phyloP scores from a whole-genome alignment of 2,329 filamentous ascomycete genomes.

The Raffaelea arxii region DNA sequence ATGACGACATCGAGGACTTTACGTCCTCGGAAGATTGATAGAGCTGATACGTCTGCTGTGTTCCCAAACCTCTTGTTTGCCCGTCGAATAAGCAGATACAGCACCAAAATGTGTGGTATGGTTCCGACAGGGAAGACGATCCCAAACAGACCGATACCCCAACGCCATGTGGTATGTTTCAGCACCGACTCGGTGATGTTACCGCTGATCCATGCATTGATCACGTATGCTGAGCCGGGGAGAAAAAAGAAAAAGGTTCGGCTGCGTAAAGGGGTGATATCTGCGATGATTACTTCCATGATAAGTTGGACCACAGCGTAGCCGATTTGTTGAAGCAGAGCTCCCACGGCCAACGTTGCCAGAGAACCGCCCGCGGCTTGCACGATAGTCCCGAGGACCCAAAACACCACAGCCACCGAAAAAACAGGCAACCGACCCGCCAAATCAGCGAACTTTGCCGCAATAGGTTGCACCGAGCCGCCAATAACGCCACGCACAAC shows the following conservation, averaged over 20 bases:
- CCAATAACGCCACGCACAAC: neutral
- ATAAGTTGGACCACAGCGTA: neutral
- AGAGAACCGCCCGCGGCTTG: neutral
- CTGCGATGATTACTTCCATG: neutral
- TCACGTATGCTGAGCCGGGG: neutral
- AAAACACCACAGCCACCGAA: neutral
- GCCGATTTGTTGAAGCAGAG: neutral
- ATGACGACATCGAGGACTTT: too few species aligned
- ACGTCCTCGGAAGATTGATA: too few species aligned
- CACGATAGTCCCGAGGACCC: neutral
- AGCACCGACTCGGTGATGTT: slow-evolving; percentile 43
- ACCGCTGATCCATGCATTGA: slow-evolving; percentile 27
- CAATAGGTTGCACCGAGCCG: neutral
- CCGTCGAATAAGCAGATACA: neutral
- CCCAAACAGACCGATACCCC: slow-evolving; percentile 54
- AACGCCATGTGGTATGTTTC: slow-evolving; percentile 40
- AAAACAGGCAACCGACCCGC: neutral
- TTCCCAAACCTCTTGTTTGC: neutral
- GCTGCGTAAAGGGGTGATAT: neutral
- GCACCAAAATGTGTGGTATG: slow-evolving; percentile 38
- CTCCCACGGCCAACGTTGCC: neutral
- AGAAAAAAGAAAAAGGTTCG: neutral
- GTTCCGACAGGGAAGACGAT: slow-evolving; percentile 48
- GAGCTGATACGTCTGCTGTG: too few species aligned
- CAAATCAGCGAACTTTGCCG: neutral